These are phyloP conservation scores for Phoenix dactylifera DNA, from an alignment of 176 grass and related monocot genomes.

Conservation along the genomic window DNA sequence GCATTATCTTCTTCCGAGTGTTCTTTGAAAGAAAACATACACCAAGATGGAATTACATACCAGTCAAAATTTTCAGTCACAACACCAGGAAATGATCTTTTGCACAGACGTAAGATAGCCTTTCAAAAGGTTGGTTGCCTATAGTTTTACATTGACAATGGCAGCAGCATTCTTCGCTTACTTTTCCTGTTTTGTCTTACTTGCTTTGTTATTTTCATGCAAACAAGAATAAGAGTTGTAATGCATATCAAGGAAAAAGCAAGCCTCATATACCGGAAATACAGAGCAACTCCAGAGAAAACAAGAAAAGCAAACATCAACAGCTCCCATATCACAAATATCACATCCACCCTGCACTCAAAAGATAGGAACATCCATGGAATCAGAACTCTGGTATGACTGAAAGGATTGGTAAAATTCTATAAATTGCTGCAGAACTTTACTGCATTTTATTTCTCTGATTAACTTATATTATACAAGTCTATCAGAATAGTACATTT, in stretches of 20 bases:
- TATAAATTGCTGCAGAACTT: too few species aligned
- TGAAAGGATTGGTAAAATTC: too few species aligned
- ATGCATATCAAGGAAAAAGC: conserved; percentile 30
- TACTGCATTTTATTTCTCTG: too few species aligned
- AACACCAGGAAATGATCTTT: too few species aligned
- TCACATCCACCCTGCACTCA: conserved; percentile 31
- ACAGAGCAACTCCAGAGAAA: conserved; percentile 44
- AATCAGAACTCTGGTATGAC: too few species aligned
- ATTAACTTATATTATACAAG: too few species aligned
- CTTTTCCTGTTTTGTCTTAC: conserved; percentile 30
- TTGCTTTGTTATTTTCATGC: conserved; percentile 33
- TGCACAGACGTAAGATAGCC: too few species aligned
- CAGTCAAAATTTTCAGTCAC: too few species aligned
- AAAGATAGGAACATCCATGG: background rate
- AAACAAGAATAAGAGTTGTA: conserved; percentile 28
- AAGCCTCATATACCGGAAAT: conserved; percentile 32
- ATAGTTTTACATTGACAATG: conserved; percentile 34
- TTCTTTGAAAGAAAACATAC: too few species aligned
- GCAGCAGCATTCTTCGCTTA: conserved; percentile 42
- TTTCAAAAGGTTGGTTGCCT: background rate
- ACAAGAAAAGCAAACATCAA: conserved; percentile 38
- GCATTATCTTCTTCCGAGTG: too few species aligned
- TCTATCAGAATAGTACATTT: too few species aligned
- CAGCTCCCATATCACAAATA: conserved; percentile 42
- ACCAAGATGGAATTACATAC: too few species aligned